Evolutionary conservation across 352 stramenopile species (phyloP), one percentile per base, ranked within the genome.

Genomic region (Phytophthora gonapodyides): DNA sequence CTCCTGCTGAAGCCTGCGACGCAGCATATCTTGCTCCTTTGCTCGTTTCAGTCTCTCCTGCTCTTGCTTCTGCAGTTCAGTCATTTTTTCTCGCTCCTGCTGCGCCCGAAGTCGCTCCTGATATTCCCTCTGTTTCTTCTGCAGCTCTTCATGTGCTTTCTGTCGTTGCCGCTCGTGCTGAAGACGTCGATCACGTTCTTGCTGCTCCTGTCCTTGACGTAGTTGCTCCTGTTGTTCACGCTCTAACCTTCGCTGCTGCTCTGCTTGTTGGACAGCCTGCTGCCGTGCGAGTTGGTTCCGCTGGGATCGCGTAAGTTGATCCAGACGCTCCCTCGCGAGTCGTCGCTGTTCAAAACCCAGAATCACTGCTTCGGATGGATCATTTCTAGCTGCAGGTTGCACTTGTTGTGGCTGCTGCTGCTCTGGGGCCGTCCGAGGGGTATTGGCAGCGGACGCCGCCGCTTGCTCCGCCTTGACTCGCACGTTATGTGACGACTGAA

Each of bases 321-420:
- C 44, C 17, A 66, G 64, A n/a, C 31, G 64, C 49, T 75, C 67
- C 13, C 61, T 64, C 24, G 46, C 61, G 7, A 73, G 60, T 61
- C 69, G 64, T 53, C 64, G 64, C 33, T 69, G 40, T 27, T 76
- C 64, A 65, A 74, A 76, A 47, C 56, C 55, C 21, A 24, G 59
- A 43, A 76, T 68, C 15, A 66, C 41, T 17, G 52, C 45, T 51
- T 76, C 59, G 38, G 64, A 68, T 21, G 56, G 50, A 17, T 71
- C 57, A 30, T 19, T 30, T 40, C 12, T 11, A 35, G 42, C 10
- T 36, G 13, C 7, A 36, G 17, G 11, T 13, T 60, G 47, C 36
- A 13, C 17, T 41, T 24, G 12, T 43, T 57, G 51, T 21, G 40
- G 17, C 16, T 21, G 38, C 30, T 48, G 43, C 6, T 45, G 19